Evolutionary conservation across 2,329 filamentous ascomycete genomes (phyloP), one percentile per base, ranked within the genome.

Genomic region (Ascochyta koolunga): DNA sequence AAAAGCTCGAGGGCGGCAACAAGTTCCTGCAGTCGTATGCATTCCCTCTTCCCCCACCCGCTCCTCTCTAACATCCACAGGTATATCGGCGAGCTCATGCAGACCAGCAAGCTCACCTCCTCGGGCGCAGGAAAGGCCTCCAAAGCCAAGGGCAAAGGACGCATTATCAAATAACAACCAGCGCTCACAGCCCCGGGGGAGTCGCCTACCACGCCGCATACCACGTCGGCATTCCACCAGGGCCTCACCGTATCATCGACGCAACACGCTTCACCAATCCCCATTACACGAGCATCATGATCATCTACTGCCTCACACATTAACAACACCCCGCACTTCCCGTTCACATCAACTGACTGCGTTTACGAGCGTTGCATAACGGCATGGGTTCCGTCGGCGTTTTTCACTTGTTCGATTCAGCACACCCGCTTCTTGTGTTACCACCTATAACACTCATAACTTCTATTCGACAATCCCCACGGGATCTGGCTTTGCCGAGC

Each of bases 1-100:
- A 97, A 78, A 97, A 96, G 77, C 86, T 99, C 49, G 93, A 98
- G 76, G 95, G 85, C 75, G 93, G 97, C 75, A 99, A 99, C 82
- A 93, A 92, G 69, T 97, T 98, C 71, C 79, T 99, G 41, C 93
- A 98, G 76, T 81, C 79, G 79, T 82, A 69, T 50, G 79, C 77
- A 15, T 13, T 29, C 21, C 11, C 16, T 11, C n/a, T 3, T 21
- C 16, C 15, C 6, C 16, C 22, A 3, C 7, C 9, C 35, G 15
- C 7, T 42, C 29, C 38, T 29, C 27, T 10, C 66, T 74, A 62
- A 67, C 54, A 3, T 19, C 7, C 2, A 6, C 56, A 96, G 96
- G 75, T 98, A 98, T 74, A 98, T 98, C 68, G 93, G 93, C 61
- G 93, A 96, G 70, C 82, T 98, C 50, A 98, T 96, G 85, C 90